Conservation (phyloP, 352 stramenopile species). For the Phytophthora podocarpi region DNA sequence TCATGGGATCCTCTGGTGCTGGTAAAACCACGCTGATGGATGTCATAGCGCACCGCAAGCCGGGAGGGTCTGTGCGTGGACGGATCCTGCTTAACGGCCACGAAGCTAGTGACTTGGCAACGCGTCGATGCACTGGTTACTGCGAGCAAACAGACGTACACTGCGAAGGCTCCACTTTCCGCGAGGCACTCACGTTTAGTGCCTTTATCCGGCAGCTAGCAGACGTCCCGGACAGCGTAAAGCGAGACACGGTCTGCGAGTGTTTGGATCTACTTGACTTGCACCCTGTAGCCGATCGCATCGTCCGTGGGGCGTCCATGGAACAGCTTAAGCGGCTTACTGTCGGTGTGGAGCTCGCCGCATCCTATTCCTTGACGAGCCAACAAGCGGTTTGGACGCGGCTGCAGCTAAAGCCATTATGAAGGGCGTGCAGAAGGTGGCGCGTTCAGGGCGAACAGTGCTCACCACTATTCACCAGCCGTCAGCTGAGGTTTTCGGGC, state of each 20-base stretch:
- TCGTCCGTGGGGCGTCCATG: slow-evolving; percentile 45
- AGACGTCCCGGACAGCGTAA: slow-evolving; percentile 40
- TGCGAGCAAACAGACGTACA: slow-evolving; percentile 59
- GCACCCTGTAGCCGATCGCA: slow-evolving; percentile 56
- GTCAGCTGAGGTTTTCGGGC: slow-evolving; percentile 60
- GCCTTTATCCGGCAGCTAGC: slow-evolving; percentile 74
- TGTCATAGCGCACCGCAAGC: slow-evolving; percentile 46
- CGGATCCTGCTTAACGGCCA: slow-evolving; percentile 64
- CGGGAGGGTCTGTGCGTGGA: slow-evolving; percentile 36
- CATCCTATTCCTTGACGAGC: slow-evolving; percentile 62
- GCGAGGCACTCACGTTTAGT: slow-evolving; percentile 90
- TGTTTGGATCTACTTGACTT: slow-evolving; percentile 85
- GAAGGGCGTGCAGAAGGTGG: slow-evolving; percentile 60
- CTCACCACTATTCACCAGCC: slow-evolving; percentile 56
- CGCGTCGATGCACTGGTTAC: slow-evolving; percentile 54
- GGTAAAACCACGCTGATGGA: slow-evolving; percentile 48
- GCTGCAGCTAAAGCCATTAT: slow-evolving; percentile 69
- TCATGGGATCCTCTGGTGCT: slow-evolving; percentile 67
- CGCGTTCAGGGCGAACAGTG: slow-evolving; percentile 77
- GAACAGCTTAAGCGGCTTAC: slow-evolving; percentile 62
- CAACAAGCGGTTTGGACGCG: slow-evolving; percentile 75
- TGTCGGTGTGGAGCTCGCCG: slow-evolving; percentile 52
- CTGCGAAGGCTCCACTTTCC: slow-evolving; percentile 73
- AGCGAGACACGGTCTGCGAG: slow-evolving; percentile 61
- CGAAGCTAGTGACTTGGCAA: slow-evolving; percentile 46